Evolutionary conservation across 495 filamentous ascomycete genomes (phyloP).

Genomic region (Neurospora sp.): DNA sequence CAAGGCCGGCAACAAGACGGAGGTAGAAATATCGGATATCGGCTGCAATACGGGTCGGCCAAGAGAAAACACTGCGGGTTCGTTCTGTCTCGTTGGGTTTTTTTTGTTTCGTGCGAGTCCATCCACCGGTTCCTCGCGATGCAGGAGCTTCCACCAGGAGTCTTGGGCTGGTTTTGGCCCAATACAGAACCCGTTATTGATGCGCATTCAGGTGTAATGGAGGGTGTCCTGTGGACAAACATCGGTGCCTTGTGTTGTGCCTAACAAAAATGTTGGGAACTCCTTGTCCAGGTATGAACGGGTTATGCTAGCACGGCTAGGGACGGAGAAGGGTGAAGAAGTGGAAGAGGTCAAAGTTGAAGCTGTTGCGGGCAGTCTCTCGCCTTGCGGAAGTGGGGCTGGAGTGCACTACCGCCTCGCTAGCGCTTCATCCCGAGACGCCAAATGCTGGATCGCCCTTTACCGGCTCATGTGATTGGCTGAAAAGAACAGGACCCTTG

Average conservation of each 20-base stretch:
- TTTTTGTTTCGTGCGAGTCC: not conserved
- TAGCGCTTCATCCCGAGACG: slow-evolving; percentile 30
- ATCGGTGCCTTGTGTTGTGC: not conserved
- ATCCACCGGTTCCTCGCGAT: not conserved
- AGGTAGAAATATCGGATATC: not conserved
- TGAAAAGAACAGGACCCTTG: slow-evolving; percentile 7
- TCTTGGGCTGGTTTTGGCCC: not conserved
- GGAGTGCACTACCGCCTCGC: slow-evolving; percentile 17
- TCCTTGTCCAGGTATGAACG: not conserved
- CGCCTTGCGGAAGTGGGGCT: not conserved
- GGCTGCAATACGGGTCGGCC: not conserved
- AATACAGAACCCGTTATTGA: not conserved
- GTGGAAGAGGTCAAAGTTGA: not conserved
- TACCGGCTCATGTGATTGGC: slow-evolving; percentile 14
- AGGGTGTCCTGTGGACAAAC: not conserved
- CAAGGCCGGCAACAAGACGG: not conserved
- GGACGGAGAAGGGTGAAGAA: not conserved
- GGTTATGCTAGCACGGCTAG: not conserved
- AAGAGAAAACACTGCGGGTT: not conserved
- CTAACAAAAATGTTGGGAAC: not conserved
- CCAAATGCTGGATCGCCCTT: slow-evolving; percentile 20
- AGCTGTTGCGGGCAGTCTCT: not conserved
- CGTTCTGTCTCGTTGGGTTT: not conserved
- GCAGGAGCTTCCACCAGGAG: not conserved
- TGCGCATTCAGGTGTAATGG: not conserved